Percentiles rank a stretch among this genome's conserved stretches.
Conservation (phyloP, 208 protist genomes). For the Trichomonas vaginalis region DNA sequence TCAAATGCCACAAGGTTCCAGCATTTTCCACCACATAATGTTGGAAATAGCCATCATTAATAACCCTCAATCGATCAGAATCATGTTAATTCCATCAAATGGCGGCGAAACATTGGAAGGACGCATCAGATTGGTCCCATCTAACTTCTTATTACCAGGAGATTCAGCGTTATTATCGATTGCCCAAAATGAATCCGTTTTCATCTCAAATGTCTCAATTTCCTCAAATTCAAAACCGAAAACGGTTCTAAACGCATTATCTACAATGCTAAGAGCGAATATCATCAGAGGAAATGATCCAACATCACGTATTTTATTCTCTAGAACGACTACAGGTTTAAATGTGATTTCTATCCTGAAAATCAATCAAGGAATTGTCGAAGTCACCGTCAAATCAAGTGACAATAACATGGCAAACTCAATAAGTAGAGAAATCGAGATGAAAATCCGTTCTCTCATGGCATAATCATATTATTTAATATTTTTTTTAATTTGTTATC, state of each 20-base stretch:
- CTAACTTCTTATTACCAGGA: not conserved
- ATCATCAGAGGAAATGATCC: not conserved
- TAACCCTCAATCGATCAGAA: not conserved
- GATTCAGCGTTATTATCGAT: not conserved
- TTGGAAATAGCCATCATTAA: not conserved
- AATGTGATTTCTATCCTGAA: not conserved
- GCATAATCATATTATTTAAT: too few species aligned
- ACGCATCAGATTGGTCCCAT: not conserved
- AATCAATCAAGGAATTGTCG: not conserved
- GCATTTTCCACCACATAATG: not conserved
- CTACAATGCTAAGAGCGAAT: not conserved
- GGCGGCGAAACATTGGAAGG: not conserved
- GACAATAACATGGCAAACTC: not conserved
- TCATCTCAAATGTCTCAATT: not conserved
- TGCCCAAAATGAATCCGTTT: not conserved
- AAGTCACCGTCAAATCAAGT: not conserved
- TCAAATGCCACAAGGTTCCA: not conserved
- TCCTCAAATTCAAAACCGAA: not conserved
- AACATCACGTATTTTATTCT: not conserved
- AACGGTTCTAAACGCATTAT: not conserved
- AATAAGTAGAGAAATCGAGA: not conserved
- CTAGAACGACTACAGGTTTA: not conserved
- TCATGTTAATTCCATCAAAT: not conserved
- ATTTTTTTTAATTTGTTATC: too few species aligned
- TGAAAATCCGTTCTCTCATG: not conserved